A percentile compares a stretch with the other conserved stretches of the same genome.
These are phyloP conservation scores for Russula ochroleuca DNA, from an alignment of 768 basidiomycete species.

Conservation along the genomic window DNA sequence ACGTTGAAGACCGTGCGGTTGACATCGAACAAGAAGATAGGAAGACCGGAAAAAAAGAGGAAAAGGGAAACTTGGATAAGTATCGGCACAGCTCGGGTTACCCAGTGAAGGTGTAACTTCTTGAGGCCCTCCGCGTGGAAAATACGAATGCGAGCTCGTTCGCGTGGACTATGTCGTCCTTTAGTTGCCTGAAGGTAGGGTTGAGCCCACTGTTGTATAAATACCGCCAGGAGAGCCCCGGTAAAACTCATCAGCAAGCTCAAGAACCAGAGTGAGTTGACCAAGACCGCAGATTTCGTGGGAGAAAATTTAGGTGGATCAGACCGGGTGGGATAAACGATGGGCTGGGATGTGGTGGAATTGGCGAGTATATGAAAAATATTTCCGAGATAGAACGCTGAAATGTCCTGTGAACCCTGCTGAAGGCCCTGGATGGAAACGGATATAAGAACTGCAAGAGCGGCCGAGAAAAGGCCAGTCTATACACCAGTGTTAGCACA, in stretches of 20 bases:
- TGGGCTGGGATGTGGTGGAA: background rate
- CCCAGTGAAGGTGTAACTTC: constrained; percentile 38
- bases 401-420: constrained; percentile 4
- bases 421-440: constrained; percentile 14
- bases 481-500: background rate
- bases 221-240: constrained; percentile 42
- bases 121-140: constrained; percentile 38
- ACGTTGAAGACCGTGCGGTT: constrained; percentile 15
- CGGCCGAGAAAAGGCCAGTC: constrained; percentile 25
- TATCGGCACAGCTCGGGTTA: constrained; percentile 34
- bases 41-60: constrained; percentile 48
- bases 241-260: constrained; percentile 39
- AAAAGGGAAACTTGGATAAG: constrained; percentile 49
- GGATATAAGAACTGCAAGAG: constrained; percentile 17
- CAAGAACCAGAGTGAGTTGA: constrained; percentile 43
- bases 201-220: constrained; percentile 48
- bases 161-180: constrained; percentile 30
- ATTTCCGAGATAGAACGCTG: constrained; percentile 9
- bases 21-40: constrained; percentile 41
- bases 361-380: constrained; percentile 4
- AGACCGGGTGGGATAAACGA: background rate
- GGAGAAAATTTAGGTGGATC: constrained; percentile 19
- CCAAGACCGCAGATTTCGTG: constrained; percentile 35
- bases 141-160: constrained; percentile 42
- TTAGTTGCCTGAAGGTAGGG: constrained; percentile 26